Evolutionary conservation across 169 alveolate species (phyloP).

Genomic region (Cyclospora cayetanensis): DNA sequence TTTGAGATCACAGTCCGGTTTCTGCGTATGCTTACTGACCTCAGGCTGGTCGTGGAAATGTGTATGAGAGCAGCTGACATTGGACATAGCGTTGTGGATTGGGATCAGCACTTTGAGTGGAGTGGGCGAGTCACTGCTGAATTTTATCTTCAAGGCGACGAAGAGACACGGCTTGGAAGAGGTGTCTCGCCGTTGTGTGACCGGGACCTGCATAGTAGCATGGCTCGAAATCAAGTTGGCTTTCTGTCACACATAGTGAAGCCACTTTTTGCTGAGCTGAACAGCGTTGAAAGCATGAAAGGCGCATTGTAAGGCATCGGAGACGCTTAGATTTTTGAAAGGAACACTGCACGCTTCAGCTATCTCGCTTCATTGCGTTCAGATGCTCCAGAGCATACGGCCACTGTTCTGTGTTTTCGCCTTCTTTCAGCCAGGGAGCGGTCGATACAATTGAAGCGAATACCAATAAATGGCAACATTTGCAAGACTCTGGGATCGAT

Average conservation of each 20-base stretch:
- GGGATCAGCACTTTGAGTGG: constrained; percentile 82
- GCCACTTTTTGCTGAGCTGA: constrained; percentile 80
- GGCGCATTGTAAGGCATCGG: background rate
- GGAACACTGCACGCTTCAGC: too few species aligned
- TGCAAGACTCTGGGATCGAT: background rate
- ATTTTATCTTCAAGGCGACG: constrained; percentile 84
- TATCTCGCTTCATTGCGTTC: too few species aligned
- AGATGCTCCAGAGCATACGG: background rate
- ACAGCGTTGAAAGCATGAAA: background rate
- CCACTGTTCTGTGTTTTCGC: background rate
- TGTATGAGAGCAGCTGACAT: constrained; percentile 84
- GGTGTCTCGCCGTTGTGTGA: constrained; percentile 89
- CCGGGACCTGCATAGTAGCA: constrained; percentile 84
- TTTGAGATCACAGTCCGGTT: background rate
- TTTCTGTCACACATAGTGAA: constrained; percentile 82
- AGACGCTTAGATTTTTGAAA: background rate
- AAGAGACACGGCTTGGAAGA: constrained; percentile 81
- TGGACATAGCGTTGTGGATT: constrained; percentile 82
- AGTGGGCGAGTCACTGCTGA: constrained; percentile 81
- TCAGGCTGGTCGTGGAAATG: constrained; percentile 77
- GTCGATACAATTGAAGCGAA: background rate
- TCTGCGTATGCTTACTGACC: background rate
- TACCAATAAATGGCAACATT: background rate
- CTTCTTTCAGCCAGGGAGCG: background rate
- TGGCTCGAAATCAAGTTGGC: constrained; percentile 86